These are phyloP conservation scores for Auricularia heimuer DNA, from an alignment of 768 basidiomycete species.

Conservation along the genomic window DNA sequence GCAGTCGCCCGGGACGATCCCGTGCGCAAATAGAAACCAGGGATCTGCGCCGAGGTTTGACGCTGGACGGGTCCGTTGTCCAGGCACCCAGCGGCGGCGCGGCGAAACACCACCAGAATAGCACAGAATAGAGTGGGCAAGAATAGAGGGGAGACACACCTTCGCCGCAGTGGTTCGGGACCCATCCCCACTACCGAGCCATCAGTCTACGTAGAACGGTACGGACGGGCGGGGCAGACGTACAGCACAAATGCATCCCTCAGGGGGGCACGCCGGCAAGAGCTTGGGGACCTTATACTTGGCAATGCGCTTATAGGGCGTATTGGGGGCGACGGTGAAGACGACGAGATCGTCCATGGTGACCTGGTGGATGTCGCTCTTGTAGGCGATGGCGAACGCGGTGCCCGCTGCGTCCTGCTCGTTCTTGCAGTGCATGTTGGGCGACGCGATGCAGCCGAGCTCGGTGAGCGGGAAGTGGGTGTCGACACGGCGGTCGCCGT, in stretches of 20 bases:
- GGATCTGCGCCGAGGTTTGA: too few relatives aligned
- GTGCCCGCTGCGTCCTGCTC: constrained; percentile 3
- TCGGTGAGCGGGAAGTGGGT: neutral
- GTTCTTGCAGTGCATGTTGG: constrained; percentile 2
- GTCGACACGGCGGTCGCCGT: neutral
- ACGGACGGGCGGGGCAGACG: neutral
- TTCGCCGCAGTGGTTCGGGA: constrained; percentile 1
- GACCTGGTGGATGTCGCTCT: constrained; percentile 5
- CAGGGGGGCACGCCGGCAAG: constrained; percentile 7
- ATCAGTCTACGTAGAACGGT: too few relatives aligned
- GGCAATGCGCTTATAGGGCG: constrained; percentile 8
- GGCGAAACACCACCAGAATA: too few relatives aligned
- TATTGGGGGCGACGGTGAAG: constrained; percentile 5
- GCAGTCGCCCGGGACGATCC: too few relatives aligned
- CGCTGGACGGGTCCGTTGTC: too few relatives aligned
- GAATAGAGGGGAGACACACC: neutral
- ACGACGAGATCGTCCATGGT: constrained; percentile 6
- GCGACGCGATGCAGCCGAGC: neutral
- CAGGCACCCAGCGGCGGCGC: too few relatives aligned
- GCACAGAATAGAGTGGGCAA: too few relatives aligned
- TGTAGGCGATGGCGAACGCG: constrained; percentile 5
- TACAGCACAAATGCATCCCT: constrained; percentile 8
- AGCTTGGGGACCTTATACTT: constrained; percentile 5
- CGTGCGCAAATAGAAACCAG: too few relatives aligned
- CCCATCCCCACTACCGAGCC: constrained; percentile 1